Base-by-base conservation (phyloP, 768 basidiomycete species). In the Termitomyces sp. region DNA sequence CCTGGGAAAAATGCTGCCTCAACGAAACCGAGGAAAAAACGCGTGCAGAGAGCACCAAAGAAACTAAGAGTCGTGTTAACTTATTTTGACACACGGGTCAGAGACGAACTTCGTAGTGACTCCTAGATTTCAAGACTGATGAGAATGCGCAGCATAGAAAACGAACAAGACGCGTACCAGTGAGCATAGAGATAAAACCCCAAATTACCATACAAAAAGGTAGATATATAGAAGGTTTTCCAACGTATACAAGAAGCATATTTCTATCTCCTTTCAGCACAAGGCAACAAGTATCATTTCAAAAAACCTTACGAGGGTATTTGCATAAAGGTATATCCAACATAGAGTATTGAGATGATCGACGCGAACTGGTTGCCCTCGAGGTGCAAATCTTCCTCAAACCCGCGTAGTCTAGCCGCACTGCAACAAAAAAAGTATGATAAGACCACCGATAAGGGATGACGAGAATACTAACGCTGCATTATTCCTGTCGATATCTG, bases 321-420 rank as follows among this genome's bases (percentile, higher is more conserved):
- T 68, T 91, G 89, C 88, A 90, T 89, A 41, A 89, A 70, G 58
- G 87, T 87, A 66, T 91, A 91, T 12, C 89, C 78, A 46, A 89
- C 78, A 65, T 89, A 91, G 34, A 91, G 76, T 50, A 87, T 81
- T 44, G 86, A 86, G 44, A 91, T 70, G 16, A 91, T 70, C 0
- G 87, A 85, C 12, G 84, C 79, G 66, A 89, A 91, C 63, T 91
- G 77, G 55, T 82, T 77, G 30, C 76, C 86, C 61, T 80, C 71
- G 18, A 91, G 75, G 41, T 81, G 72, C 33, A 91, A 77, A 69
- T 91, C 89, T 51, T 76, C 73, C 66, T 89, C 86, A 55, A 91
- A 87, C 0, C 89, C 90, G 36, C 82, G 78, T 44, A 91, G 74
- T 55, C 90, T 79, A 34, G 89, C 90, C 12, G 87, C 89, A 46